Percentiles rank a stretch among this genome's conserved stretches.
phyloP scores from a whole-genome alignment of 1,284 basidiomycete species.

The Marasmius fiardii region DNA sequence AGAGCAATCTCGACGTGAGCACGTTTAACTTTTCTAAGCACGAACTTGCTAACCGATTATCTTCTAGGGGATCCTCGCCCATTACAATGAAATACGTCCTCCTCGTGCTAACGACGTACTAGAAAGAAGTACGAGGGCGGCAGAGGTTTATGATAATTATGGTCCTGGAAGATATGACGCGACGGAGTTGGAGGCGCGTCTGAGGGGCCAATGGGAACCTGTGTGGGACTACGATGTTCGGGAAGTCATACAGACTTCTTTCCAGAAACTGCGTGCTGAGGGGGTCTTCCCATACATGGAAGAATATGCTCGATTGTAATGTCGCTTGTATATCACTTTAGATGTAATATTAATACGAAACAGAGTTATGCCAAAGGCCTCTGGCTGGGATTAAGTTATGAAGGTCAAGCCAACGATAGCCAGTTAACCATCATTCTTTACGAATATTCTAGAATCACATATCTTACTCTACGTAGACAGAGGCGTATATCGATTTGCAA shows the following conservation, averaged over 20 bases:
- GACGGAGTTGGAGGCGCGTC: conserved; percentile 26
- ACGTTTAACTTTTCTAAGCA: not conserved
- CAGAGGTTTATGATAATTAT: conserved; percentile 38
- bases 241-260: conserved; percentile 28
- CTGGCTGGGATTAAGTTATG: too few relatives aligned
- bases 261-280: conserved; percentile 19
- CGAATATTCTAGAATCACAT: too few relatives aligned
- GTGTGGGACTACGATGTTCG: conserved; percentile 48
- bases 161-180: conserved; percentile 24
- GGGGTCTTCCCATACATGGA: conserved; percentile 3
- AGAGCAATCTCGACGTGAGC: conserved; percentile 44
- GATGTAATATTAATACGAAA: too few relatives aligned
- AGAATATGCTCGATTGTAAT: too few relatives aligned
- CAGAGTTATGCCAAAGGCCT: too few relatives aligned
- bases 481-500: too few relatives aligned
- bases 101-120: conserved; percentile 46
- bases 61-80: conserved; percentile 35
- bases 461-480: too few relatives aligned
- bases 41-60: not conserved
- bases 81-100: conserved; percentile 19
- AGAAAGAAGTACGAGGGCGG: conserved; percentile 32
- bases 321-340: too few relatives aligned
- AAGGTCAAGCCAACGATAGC: too few relatives aligned
- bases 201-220: conserved; percentile 39
- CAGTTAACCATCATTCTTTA: too few relatives aligned